These are phyloP conservation scores for Trichophyton benhamiae DNA, from an alignment of 2,329 filamentous ascomycete genomes.

Conservation along the genomic window DNA sequence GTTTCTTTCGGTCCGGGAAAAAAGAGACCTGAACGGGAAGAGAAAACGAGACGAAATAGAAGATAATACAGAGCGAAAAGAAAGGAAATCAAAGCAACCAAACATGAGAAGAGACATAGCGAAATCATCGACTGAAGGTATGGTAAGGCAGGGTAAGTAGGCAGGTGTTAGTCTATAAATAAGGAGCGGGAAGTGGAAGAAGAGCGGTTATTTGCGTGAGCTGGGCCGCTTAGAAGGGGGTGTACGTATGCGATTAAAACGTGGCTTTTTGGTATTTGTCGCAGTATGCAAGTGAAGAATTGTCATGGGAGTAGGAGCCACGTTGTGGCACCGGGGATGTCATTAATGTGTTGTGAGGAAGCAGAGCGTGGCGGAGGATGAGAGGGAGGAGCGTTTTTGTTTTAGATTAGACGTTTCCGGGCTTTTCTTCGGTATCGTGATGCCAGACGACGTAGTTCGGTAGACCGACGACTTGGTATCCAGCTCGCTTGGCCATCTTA, in stretches of 20 bases:
- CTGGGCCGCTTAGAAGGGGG: neutral
- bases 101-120: neutral
- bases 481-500: slow-evolving; percentile 94
- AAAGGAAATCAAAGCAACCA: neutral
- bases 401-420: slow-evolving; percentile 51
- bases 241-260: neutral
- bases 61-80: neutral
- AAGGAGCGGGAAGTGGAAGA: neutral
- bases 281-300: neutral
- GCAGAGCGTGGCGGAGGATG: neutral
- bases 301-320: neutral
- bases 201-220: neutral
- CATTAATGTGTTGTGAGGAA: neutral
- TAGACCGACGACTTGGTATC: slow-evolving; percentile 80
- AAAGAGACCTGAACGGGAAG: neutral
- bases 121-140: neutral
- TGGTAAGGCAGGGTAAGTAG: no score
- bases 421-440: slow-evolving; percentile 90
- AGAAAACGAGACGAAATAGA: neutral
- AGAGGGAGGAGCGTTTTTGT: slow-evolving; percentile 8
- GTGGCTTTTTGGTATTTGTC: neutral
- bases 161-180: neutral
- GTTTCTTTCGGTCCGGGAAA: neutral
- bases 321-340: neutral
- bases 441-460: slow-evolving; percentile 99